phyloP scores from a whole-genome alignment of 139 green algal species.

The Asterochloris sp. region DNA sequence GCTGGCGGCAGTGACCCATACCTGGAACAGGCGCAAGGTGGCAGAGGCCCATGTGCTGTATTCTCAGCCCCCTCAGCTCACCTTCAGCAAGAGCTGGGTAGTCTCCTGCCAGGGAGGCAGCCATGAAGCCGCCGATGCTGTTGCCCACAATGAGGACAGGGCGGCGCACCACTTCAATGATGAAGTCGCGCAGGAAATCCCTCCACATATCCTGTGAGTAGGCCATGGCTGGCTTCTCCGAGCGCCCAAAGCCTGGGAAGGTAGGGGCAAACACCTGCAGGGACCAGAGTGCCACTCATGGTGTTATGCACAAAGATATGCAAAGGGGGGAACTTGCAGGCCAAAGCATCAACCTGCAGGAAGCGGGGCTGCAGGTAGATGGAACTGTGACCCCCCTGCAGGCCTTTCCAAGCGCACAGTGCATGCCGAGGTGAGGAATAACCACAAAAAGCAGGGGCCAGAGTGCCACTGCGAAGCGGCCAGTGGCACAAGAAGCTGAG shows the following conservation, averaged over 20 bases:
- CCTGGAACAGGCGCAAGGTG: not conserved
- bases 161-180: slow-evolving; percentile 63
- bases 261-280: slow-evolving; percentile 72
- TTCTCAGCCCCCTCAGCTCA: not conserved
- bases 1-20: not conserved
- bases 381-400: too few species aligned
- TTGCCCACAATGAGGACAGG: slow-evolving; percentile 91
- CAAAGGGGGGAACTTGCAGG: too few species aligned
- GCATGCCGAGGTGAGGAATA: too few species aligned
- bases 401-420: too few species aligned
- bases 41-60: too few species aligned
- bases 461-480: too few species aligned
- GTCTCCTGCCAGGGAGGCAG: slow-evolving; percentile 62
- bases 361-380: too few species aligned
- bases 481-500: too few species aligned
- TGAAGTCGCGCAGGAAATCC: slow-evolving; percentile 76
- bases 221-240: slow-evolving; percentile 78
- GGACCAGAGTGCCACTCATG: not conserved
- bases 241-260: slow-evolving; percentile 76
- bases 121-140: slow-evolving; percentile 93
- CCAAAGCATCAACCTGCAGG: too few species aligned
- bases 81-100: slow-evolving; percentile 46
- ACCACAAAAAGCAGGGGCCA: too few species aligned
- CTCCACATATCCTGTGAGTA: slow-evolving; percentile 85
- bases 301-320: too few species aligned